Percentiles rank a stretch among this genome's conserved stretches.
Evolutionary conservation across 177 flowering plant genomes (phyloP).

Genomic region (Vitis hybrid): DNA sequence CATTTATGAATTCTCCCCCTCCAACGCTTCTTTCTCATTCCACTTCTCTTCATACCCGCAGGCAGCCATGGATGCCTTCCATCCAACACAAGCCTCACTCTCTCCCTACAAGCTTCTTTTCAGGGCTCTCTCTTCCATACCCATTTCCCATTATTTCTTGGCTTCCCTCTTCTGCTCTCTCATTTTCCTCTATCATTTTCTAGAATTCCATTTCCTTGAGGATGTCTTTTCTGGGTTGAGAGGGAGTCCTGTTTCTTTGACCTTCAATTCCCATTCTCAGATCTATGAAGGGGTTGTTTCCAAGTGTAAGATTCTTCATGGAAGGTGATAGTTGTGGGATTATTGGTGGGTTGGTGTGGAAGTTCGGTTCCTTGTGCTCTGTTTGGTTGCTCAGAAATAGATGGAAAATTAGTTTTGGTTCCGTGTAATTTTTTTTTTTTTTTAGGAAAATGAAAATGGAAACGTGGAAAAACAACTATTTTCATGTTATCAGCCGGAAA

Average conservation of each 20-base stretch:
- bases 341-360: neutral
- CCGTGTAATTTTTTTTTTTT: too few relatives aligned
- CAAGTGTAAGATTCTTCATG: constrained; percentile 65
- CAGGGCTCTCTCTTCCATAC: constrained; percentile 37
- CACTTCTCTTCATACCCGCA: too few relatives aligned
- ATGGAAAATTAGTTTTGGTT: too few relatives aligned
- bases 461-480: too few relatives aligned
- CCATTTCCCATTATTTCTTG: constrained; percentile 46
- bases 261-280: constrained; percentile 45
- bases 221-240: constrained; percentile 54
- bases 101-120: constrained; percentile 37
- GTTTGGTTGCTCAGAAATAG: too few relatives aligned
- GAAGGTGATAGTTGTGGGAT: constrained; percentile 37
- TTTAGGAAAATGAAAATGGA: too few relatives aligned
- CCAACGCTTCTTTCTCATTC: too few relatives aligned
- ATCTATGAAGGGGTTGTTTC: constrained; percentile 58
- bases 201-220: constrained; percentile 63
- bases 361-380: too few relatives aligned
- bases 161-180: constrained; percentile 18
- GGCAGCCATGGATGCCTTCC: too few relatives aligned
- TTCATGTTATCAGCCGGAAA: too few relatives aligned
- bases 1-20: too few relatives aligned
- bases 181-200: constrained; percentile 51
- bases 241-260: constrained; percentile 49
- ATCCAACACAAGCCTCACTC: neutral